phyloP scores from a whole-genome alignment of 768 basidiomycete species.

The Tricholoma furcatifolium region DNA sequence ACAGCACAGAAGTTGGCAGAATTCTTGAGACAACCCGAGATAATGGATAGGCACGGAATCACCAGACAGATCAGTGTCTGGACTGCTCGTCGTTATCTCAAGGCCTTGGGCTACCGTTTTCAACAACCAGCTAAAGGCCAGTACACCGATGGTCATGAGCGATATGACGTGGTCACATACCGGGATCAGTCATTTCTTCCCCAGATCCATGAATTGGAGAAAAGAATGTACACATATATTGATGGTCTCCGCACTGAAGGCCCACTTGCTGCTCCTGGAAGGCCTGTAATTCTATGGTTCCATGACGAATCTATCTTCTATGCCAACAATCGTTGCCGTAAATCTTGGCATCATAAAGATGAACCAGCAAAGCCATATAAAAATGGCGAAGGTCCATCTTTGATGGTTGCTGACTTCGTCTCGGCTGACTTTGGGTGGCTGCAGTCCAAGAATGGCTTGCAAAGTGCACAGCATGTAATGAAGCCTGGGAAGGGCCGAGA shows the following conservation, averaged over 20 bases:
- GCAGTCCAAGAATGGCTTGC: constrained; percentile 13
- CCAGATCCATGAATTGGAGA: constrained; percentile 10
- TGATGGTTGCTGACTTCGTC: constrained; percentile 35
- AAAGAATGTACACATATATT: constrained; percentile 2
- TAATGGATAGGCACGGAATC: constrained; percentile 1
- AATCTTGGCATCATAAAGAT: constrained; percentile 21
- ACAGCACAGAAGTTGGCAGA: constrained; percentile 22
- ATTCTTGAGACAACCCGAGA: constrained; percentile 14
- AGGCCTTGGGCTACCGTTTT: background rate
- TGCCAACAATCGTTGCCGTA: constrained; percentile 20
- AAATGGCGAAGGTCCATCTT: constrained; percentile 28
- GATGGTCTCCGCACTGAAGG: constrained; percentile 5
- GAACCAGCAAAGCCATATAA: constrained; percentile 21
- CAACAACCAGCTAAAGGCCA: background rate
- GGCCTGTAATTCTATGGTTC: background rate
- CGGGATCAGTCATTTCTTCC: constrained; percentile 22
- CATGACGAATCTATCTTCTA: constrained; percentile 27
- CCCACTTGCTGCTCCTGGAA: background rate
- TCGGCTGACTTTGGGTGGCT: constrained; percentile 26
- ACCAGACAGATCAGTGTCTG: background rate
- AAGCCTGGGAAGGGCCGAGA: constrained; percentile 17
- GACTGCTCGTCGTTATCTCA: constrained; percentile 1
- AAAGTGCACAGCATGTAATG: background rate
- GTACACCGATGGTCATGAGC: constrained; percentile 25
- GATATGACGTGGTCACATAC: constrained; percentile 32